Base-by-base conservation (phyloP, 1,284 basidiomycete genomes). In the Puccinia novopanici region DNA sequence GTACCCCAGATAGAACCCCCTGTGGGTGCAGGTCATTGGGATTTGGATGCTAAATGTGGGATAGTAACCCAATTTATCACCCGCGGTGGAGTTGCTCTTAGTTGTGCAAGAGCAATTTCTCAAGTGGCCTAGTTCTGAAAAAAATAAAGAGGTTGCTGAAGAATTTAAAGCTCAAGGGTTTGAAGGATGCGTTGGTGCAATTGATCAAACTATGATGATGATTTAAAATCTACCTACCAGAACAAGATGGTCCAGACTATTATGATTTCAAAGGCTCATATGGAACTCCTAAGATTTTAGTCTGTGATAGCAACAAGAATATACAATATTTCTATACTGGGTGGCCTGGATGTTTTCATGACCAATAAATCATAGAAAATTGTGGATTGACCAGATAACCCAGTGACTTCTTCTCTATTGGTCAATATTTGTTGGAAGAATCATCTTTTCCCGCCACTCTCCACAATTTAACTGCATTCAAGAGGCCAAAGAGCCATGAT, bases 391-490 rank as follows among this genome's bases (percentile, higher is more conserved):
- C 34, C n/a, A 65, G 40, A 37, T 24, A 19, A 2, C 61, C 61
- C 12, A 37, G 15, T 6, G 8, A 65, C 6, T 65, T 65, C 61
- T 65, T 65, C 61, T 37, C 34, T 15, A 22, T 17, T 27, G 45
- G 45, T 24, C 6, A 71, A n/a, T 71, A 71, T 30, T n/a, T 71
- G 19, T 54, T 71, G 42, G 68, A 40, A 42, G 68, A 71, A 22
- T 71, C 68, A 2, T 40, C 12, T 42, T 71, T 50, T 50, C 8
- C 45, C 17, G 13, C 68, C 42, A 71, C 68, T 8, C 10, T 17
- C 24, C 17, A 30, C 13, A 42, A 17, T 65, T 27, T 65, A 19
- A 27, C 61, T 42, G 61, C 27, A 4, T 65, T 65, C 61, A 65
- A 30, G 22, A 12, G 22, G 9, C 54, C n/a, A 55, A 12, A 37